Conservation (phyloP, 805 yeast genomes). For the Metschnikowia baotianmanensis region DNA sequence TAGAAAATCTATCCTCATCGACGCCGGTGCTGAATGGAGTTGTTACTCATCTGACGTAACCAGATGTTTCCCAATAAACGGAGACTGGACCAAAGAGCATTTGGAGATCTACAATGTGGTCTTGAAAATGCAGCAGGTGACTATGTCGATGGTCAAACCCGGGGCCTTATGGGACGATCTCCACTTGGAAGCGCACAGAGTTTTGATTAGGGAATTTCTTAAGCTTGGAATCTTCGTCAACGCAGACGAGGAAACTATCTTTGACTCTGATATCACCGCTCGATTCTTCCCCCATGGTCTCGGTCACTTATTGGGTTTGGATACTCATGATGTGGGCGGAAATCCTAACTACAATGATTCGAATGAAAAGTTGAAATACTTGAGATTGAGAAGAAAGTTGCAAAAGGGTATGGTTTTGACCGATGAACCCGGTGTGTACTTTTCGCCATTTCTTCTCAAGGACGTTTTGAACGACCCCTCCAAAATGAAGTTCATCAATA, state of each 20-base stretch:
- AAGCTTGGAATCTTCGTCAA: slow-evolving; percentile 74
- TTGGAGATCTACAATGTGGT: slow-evolving; percentile 79
- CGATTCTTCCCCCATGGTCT: slow-evolving; percentile 94
- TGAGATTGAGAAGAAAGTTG: slow-evolving; percentile 76
- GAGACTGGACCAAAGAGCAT: slow-evolving; percentile 88
- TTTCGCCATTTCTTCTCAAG: slow-evolving; percentile 76
- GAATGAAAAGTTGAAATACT: slow-evolving; percentile 69
- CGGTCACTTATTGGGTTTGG: slow-evolving; percentile 92
- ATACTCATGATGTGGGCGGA: slow-evolving; percentile 96
- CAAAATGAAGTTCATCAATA: slow-evolving; percentile 58
- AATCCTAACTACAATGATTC: slow-evolving; percentile 80
- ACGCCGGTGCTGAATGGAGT: slow-evolving; percentile 98
- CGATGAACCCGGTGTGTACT: slow-evolving; percentile 93
- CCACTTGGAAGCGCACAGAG: slow-evolving; percentile 75
- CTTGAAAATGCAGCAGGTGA: slow-evolving; percentile 72
- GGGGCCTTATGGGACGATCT: slow-evolving; percentile 85
- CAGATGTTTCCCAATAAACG: slow-evolving; percentile 88
- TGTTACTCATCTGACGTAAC: slow-evolving; percentile 94
- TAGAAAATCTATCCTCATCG: slow-evolving; percentile 72
- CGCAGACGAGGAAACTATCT: slow-evolving; percentile 60
- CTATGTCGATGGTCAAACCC: slow-evolving; percentile 72
- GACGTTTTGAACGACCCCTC: slow-evolving; percentile 50
- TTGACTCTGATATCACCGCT: slow-evolving; percentile 65
- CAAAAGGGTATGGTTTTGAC: slow-evolving; percentile 82
- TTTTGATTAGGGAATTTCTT: slow-evolving; percentile 68